These are phyloP conservation scores for Pistacia atlantica DNA, from an alignment of 345 rosid genomes.

Conservation along the genomic window DNA sequence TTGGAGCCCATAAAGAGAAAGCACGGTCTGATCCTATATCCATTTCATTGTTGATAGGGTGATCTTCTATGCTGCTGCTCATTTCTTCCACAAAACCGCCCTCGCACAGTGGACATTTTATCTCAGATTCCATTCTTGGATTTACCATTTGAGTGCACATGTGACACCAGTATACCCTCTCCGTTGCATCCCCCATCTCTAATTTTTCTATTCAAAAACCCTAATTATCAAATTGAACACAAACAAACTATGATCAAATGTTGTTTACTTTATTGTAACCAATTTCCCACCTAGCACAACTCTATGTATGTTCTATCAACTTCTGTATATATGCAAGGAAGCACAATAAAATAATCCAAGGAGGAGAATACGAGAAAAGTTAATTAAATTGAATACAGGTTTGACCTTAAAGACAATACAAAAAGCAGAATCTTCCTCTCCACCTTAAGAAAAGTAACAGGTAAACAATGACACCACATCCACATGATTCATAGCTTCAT, in stretches of 20 bases:
- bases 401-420: not conserved
- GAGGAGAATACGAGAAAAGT: not conserved
- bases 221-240: not conserved
- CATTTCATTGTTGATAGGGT: conserved; percentile 20
- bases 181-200: conserved; percentile 59
- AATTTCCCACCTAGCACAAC: not conserved
- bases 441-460: not conserved
- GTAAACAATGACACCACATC: not conserved
- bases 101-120: conserved; percentile 59
- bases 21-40: conserved; percentile 31
- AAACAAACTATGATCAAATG: not conserved
- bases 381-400: not conserved
- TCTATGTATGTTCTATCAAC: not conserved
- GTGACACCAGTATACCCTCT: conserved; percentile 65
- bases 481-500: not conserved
- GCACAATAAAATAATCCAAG: not conserved
- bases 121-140: conserved; percentile 40
- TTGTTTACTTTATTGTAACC: not conserved
- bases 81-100: conserved; percentile 62
- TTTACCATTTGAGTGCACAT: conserved; percentile 52
- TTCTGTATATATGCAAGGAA: not conserved
- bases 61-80: conserved; percentile 15
- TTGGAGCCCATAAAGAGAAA: conserved; percentile 40
- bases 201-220: conserved; percentile 16
- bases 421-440: not conserved